Percentiles rank a stretch among this genome's conserved stretches.
Conservation (phyloP, 306 rosid genomes). For the Pterocarpus santalinus region DNA sequence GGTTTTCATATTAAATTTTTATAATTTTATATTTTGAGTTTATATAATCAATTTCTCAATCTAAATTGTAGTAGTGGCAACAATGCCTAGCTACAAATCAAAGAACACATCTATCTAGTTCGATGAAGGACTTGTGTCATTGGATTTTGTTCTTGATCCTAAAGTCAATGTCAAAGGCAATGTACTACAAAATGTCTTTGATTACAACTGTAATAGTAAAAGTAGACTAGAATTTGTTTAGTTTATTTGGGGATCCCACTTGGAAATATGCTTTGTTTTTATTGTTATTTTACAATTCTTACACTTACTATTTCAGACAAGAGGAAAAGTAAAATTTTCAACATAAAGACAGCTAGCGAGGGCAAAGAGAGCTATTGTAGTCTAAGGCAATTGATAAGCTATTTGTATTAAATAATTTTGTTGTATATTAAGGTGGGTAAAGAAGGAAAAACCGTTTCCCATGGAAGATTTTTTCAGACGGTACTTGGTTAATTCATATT, state of each 20-base stretch:
- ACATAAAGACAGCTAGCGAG: constrained; percentile 60
- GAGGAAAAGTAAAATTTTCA: constrained; percentile 54
- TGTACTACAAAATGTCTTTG: constrained; percentile 56
- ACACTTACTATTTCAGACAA: constrained; percentile 65
- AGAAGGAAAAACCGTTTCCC: neutral
- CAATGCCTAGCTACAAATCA: constrained; percentile 77
- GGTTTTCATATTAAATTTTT: neutral
- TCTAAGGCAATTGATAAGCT: constrained; percentile 34
- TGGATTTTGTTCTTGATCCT: constrained; percentile 91
- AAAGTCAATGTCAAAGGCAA: constrained; percentile 54
- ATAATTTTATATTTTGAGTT: neutral
- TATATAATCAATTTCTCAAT: constrained; percentile 40
- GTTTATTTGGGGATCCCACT: constrained; percentile 62
- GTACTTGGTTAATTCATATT: constrained; percentile 12
- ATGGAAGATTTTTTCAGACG: neutral
- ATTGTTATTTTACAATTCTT: constrained; percentile 64
- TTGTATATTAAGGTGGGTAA: constrained; percentile 48
- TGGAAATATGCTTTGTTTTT: constrained; percentile 63
- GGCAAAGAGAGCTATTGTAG: constrained; percentile 57
- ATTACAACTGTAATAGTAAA: constrained; percentile 60
- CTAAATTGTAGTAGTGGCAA: constrained; percentile 72
- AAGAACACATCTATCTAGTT: constrained; percentile 81
- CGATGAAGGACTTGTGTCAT: constrained; percentile 67
- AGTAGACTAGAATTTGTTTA: constrained; percentile 49
- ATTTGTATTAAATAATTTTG: constrained; percentile 40